Evolutionary conservation across 2,329 filamentous ascomycete species (phyloP), one percentile per base, ranked within the genome.

Genomic region (Talaromyces marneffei): DNA sequence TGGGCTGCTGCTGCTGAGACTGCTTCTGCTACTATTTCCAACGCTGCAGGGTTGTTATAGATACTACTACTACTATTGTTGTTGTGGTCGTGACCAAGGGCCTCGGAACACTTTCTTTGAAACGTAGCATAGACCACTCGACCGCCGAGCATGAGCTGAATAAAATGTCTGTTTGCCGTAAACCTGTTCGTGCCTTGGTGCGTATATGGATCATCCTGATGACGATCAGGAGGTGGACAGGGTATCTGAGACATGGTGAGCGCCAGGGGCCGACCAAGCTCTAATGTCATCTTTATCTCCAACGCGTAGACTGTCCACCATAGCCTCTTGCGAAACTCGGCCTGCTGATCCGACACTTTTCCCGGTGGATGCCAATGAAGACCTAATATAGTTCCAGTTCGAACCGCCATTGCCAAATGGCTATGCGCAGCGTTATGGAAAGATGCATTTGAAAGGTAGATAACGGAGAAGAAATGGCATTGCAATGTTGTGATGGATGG

Each of bases 261-360:
- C 16, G 46, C 37, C 50, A 48, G 39, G 10, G 60, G 60, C 4
- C 60, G 60, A 20, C 60, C 60, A 25, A 62, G 55, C 9, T 54
- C 55, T 23, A 62, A 27, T 1, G 55, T 18, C 29, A 62, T 54
- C 20, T 62, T 62, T 5, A 58, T n/a, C 25, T 62, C 60, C n/a
- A 62, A 18, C 4, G 55, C 60, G 16, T 59, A 62, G 8, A 62
- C 55, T 5, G 60, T 54, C 60, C 60, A 62, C 60, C 60, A 62
- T 2, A 62, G n/a, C 14, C 56, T 42, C 27, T 58, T 46, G 7
- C 35, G 48, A 12, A 59, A 55, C 27, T 59, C 60, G 5, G 27
- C 57, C 20, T 59, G 46, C 5, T 54, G 25, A 12, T 33, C 37
- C 9, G 60, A 29, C 6, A 62, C 18, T 6, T 9, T 35, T 35